These are phyloP conservation scores for Trametes pubescens DNA, from an alignment of 1,284 basidiomycete species.

Conservation along the genomic window DNA sequence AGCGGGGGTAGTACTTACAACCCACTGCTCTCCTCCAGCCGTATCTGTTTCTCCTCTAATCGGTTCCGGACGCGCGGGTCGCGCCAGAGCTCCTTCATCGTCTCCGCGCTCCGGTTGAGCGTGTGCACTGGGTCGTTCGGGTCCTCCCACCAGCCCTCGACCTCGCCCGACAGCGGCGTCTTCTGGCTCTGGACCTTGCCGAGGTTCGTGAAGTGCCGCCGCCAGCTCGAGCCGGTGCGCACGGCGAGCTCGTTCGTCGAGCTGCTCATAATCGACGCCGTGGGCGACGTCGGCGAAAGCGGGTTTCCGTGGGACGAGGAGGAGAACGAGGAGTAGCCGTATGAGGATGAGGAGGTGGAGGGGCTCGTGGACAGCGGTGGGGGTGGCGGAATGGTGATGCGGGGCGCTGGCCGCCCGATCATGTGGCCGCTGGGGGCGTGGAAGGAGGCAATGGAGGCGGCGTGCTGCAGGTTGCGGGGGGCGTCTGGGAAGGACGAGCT, in stretches of 20 bases:
- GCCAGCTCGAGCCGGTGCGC: conserved; percentile 74
- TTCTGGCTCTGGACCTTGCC: conserved; percentile 70
- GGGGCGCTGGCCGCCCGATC: conserved; percentile 20
- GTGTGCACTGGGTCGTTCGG: conserved; percentile 79
- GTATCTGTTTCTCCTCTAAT: conserved; percentile 66
- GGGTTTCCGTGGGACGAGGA: conserved; percentile 16
- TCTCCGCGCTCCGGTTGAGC: conserved; percentile 65
- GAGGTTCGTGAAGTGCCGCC: conserved; percentile 65
- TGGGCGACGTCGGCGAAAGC: conserved; percentile 39
- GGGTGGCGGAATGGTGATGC: conserved; percentile 31
- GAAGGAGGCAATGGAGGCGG: conserved; percentile 15
- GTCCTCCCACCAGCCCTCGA: conserved; percentile 86
- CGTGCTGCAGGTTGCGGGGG: conserved; percentile 9
- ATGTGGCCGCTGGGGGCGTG: conserved; percentile 6
- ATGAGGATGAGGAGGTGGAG: conserved; percentile 14
- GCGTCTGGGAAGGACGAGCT: background rate
- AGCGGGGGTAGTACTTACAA: conserved; percentile 61
- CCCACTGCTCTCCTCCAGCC: conserved; percentile 82
- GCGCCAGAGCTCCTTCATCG: conserved; percentile 77
- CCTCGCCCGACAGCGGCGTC: conserved; percentile 70
- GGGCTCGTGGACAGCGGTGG: conserved; percentile 10
- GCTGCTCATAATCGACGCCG: conserved; percentile 23
- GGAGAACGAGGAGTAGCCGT: conserved; percentile 1
- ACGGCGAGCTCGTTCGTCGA: conserved; percentile 58
- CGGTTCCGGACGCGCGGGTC: conserved; percentile 67